phyloP scores from a whole-genome alignment of 2,329 filamentous ascomycete species.

The Orbilia javanica region DNA sequence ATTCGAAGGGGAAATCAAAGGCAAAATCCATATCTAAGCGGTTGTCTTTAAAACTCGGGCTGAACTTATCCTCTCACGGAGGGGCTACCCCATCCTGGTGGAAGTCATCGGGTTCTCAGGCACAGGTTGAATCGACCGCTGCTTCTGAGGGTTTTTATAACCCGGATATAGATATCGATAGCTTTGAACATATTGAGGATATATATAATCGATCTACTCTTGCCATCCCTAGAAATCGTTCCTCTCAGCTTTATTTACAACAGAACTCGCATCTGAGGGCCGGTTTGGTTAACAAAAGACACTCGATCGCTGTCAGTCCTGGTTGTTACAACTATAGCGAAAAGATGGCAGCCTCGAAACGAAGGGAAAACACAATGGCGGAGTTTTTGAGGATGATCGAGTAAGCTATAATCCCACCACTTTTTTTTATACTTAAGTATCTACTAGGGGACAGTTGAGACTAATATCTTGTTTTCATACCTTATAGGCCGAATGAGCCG shows the following conservation, averaged over 20 bases:
- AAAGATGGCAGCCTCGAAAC: slow-evolving; percentile 51
- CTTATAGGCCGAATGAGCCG: slow-evolving; percentile 21
- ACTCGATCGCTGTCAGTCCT: slow-evolving; percentile 38
- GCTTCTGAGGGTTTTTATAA: slow-evolving; percentile 21
- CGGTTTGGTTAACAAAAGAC: slow-evolving; percentile 27
- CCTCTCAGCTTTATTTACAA: slow-evolving; percentile 33
- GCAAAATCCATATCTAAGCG: slow-evolving; percentile 18
- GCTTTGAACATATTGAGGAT: slow-evolving; percentile 25
- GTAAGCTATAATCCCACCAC: slow-evolving; percentile 17
- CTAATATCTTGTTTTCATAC: slow-evolving; percentile 13
- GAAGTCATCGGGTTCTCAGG: slow-evolving; percentile 21
- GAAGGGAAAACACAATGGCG: slow-evolving; percentile 43
- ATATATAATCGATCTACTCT: slow-evolving; percentile 3
- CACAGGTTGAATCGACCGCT: neutral
- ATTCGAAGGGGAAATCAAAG: slow-evolving; percentile 39
- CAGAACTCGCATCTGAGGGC: slow-evolving; percentile 37
- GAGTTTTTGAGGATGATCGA: slow-evolving; percentile 50
- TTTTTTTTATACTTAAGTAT: neutral
- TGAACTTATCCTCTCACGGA: slow-evolving; percentile 9
- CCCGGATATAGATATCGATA: slow-evolving; percentile 9
- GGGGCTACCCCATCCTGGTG: slow-evolving; percentile 33
- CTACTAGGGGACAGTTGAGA: neutral
- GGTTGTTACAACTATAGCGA: slow-evolving; percentile 15
- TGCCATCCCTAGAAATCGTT: neutral
- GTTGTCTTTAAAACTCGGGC: slow-evolving; percentile 1